A percentile compares a stretch with the other conserved stretches of the same genome.
These are phyloP conservation scores for Sanghuangporus weigelae DNA, from an alignment of 1,284 basidiomycete species.

Conservation along the genomic window DNA sequence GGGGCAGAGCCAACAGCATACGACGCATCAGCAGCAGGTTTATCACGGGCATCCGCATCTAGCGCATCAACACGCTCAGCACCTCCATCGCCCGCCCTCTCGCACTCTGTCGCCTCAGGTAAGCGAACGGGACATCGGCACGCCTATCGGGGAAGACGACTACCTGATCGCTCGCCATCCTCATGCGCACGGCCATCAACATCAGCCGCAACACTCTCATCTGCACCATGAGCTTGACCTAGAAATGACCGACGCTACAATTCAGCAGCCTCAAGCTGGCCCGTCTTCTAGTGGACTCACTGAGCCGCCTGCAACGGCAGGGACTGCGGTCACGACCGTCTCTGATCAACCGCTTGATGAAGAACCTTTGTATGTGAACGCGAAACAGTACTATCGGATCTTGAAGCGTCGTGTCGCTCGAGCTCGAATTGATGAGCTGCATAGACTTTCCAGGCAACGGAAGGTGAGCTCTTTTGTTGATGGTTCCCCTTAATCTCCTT, in stretches of 20 bases:
- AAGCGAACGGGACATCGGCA: slow-evolving; percentile 3
- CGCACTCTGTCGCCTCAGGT: slow-evolving; percentile 3
- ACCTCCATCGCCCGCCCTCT: slow-evolving; percentile 19
- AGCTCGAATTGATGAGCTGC: slow-evolving; percentile 86
- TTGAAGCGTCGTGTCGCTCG: slow-evolving; percentile 87
- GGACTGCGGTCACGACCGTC: background rate
- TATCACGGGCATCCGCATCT: slow-evolving; percentile 23
- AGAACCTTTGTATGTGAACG: slow-evolving; percentile 95
- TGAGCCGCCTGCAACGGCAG: background rate
- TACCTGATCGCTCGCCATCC: slow-evolving; percentile 6
- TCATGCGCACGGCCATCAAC: background rate
- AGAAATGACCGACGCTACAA: background rate
- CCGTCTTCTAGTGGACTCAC: slow-evolving; percentile 1
- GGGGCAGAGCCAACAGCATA: background rate
- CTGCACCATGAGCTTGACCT: slow-evolving; percentile 7
- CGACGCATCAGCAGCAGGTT: slow-evolving; percentile 24
- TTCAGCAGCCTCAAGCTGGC: background rate
- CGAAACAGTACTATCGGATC: slow-evolving; percentile 96
- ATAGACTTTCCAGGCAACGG: slow-evolving; percentile 83
- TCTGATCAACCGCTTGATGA: slow-evolving; percentile 60
- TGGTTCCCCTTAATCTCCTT: background rate
- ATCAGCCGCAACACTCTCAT: slow-evolving; percentile 5
- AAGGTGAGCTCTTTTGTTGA: slow-evolving; percentile 53
- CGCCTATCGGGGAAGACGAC: slow-evolving; percentile 5
- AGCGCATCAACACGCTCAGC: slow-evolving; percentile 18